Evolutionary conservation across 1,284 basidiomycete genomes (phyloP), one percentile per base, ranked within the genome.

Genomic region (Cutaneotrichosporon cutaneum): DNA sequence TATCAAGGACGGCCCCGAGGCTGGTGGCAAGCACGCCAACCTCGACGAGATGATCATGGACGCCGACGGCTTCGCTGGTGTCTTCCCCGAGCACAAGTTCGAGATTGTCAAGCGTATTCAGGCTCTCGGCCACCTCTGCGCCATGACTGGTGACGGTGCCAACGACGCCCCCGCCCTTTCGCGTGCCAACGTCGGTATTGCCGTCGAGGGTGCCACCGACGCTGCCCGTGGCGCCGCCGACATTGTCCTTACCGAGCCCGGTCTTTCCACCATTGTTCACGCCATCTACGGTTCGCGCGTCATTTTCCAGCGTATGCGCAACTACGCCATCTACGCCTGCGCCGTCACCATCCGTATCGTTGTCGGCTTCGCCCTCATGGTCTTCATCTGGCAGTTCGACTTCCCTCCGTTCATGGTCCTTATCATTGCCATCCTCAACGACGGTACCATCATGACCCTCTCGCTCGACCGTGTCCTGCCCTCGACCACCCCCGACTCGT

Each of bases 391-490:
- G 88, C 88, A 90, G 84, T 93, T 94, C 81, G 90, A 95, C 82
- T 98, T 98, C 91, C 94, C 94, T 73, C 93, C 94, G 18, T 98
- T 98, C 88, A 97, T 98, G 94, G 88, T 98, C 68, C 89, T 97
- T 80, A 91, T 98, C 81, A 95, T 98, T 70, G 94, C 94, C 64
- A 85, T 97, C 58, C 84, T 97, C 71, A 98, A 98, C 82, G 94
- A 97, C 79, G 94, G 94, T 81, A 96, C 94, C 70, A 95, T 98
- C 85, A 97, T 98, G 94, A 98, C 94, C 13, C 85, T 98, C 68
- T 96, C 93, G 32, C 90, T 97, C 64, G 94, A 98, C 81, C 92
- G 94, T 81, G 94, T 97, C 67, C 82, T 97, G 74, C 94, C 94
- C 54, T 94, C 91, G 56, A 89, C 84, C 81, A 89, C 89, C 35